These are phyloP conservation scores for Glycine latifolia DNA, from an alignment of 306 rosid species.

Conservation along the genomic window DNA sequence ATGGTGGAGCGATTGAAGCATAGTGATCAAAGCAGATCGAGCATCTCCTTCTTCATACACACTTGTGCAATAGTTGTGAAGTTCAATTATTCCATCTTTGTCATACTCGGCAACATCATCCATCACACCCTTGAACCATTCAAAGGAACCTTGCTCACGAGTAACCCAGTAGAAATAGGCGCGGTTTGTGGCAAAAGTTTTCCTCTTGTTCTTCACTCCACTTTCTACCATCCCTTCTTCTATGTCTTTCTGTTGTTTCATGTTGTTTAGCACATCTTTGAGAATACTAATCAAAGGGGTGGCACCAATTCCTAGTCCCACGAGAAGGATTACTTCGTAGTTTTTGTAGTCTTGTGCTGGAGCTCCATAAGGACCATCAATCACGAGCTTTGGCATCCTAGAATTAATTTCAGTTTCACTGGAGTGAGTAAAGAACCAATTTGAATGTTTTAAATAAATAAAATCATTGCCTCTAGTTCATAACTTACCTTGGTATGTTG, in stretches of 20 bases:
- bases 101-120: conserved; percentile 83
- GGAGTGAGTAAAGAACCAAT: not conserved
- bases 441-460: not conserved
- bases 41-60: conserved; percentile 96
- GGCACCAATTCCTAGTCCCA: conserved; percentile 89
- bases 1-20: conserved; percentile 88
- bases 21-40: conserved; percentile 81
- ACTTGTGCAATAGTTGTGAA: conserved; percentile 87
- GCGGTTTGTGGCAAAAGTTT: conserved; percentile 70
- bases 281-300: conserved; percentile 87
- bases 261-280: conserved; percentile 84
- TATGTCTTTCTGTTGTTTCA: conserved; percentile 63
- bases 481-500: conserved; percentile 26
- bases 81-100: conserved; percentile 66
- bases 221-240: conserved; percentile 60
- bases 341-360: conserved; percentile 93
- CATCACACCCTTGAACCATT: conserved; percentile 93
- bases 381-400: conserved; percentile 78
- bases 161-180: conserved; percentile 96
- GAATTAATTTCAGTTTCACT: conserved; percentile 3
- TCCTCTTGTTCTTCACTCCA: conserved; percentile 55
- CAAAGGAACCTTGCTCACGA: conserved; percentile 89
- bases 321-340: conserved; percentile 83
- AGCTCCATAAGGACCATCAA: conserved; percentile 95
- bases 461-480: not conserved